Percentiles rank a stretch among this genome's conserved stretches.
Conservation (phyloP, 1,284 basidiomycete genomes). For the Termitomyces sp. region DNA sequence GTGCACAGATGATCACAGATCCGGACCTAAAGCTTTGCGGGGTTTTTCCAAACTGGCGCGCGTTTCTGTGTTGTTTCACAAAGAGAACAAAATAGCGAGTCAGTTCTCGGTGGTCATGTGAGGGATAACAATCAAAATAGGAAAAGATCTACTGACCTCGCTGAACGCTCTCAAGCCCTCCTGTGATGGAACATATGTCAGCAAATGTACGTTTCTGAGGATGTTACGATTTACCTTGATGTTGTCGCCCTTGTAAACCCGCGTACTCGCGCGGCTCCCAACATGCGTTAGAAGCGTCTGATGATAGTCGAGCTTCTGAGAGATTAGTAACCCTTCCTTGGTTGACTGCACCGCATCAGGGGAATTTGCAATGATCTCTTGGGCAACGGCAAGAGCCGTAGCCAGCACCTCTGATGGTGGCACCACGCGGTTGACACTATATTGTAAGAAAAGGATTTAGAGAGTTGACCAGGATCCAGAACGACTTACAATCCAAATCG, state of each 20-base stretch:
- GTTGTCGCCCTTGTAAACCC: slow-evolving; percentile 65
- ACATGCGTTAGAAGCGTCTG: slow-evolving; percentile 48
- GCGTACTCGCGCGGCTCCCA: slow-evolving; percentile 44
- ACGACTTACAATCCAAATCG: slow-evolving; percentile 76
- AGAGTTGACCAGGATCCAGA: too few relatives aligned
- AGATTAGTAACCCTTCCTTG: slow-evolving; percentile 61
- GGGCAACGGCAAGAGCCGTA: slow-evolving; percentile 62
- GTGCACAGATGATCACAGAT: background rate
- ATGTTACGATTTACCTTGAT: slow-evolving; percentile 47
- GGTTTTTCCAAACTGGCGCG: slow-evolving; percentile 53
- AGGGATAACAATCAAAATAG: background rate
- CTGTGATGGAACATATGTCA: too few relatives aligned
- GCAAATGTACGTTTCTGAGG: too few relatives aligned
- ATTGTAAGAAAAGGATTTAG: too few relatives aligned
- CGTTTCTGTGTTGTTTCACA: slow-evolving; percentile 48
- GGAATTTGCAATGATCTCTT: slow-evolving; percentile 60
- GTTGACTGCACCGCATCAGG: slow-evolving; percentile 79
- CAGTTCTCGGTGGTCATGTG: slow-evolving; percentile 3
- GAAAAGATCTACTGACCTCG: slow-evolving; percentile 25
- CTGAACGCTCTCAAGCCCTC: slow-evolving; percentile 36
- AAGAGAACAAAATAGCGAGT: background rate
- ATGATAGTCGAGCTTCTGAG: slow-evolving; percentile 50
- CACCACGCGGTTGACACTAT: slow-evolving; percentile 67
- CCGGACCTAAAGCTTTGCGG: slow-evolving; percentile 46
- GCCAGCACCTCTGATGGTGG: slow-evolving; percentile 49